phyloP scores from a whole-genome alignment of 148 eudicot genomes.

The Nepenthes mirabilis region DNA sequence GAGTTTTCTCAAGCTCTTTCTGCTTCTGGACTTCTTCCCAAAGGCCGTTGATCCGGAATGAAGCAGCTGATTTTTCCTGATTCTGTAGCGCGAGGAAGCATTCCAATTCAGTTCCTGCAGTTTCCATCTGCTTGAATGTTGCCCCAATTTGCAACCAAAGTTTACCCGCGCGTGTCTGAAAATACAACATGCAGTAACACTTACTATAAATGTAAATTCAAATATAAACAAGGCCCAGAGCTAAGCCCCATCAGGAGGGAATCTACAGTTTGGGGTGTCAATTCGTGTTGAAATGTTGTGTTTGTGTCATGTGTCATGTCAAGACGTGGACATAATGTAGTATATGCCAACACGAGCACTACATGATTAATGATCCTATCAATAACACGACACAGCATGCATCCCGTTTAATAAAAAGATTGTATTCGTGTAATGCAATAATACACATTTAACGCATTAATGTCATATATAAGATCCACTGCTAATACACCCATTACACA shows the following conservation, averaged over 20 bases:
- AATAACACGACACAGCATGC: too few relatives aligned
- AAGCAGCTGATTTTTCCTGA: conserved; percentile 83
- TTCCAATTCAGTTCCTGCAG: conserved; percentile 82
- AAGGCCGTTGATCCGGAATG: conserved; percentile 64
- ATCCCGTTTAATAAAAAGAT: too few relatives aligned
- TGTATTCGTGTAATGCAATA: too few relatives aligned
- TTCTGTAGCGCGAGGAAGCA: conserved; percentile 83
- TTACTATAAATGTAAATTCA: not conserved
- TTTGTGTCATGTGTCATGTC: too few relatives aligned
- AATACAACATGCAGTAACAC: conserved; percentile 4
- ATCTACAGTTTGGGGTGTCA: too few relatives aligned
- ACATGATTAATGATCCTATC: too few relatives aligned
- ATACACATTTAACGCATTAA: too few relatives aligned
- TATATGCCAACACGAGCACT: too few relatives aligned
- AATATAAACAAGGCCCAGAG: not conserved
- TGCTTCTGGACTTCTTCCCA: conserved; percentile 98
- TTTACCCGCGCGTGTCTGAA: conserved; percentile 67
- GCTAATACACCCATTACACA: too few relatives aligned
- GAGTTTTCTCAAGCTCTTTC: conserved; percentile 68
- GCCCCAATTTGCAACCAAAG: conserved; percentile 79
- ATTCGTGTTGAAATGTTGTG: too few relatives aligned
- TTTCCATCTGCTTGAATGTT: conserved; percentile 87
- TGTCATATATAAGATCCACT: too few relatives aligned
- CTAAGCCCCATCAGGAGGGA: not conserved
- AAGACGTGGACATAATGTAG: too few relatives aligned